A percentile compares a stretch with the other conserved stretches of the same genome.
phyloP scores from a whole-genome alignment of 2,329 filamentous ascomycete species.

The Penicillium thymicola region DNA sequence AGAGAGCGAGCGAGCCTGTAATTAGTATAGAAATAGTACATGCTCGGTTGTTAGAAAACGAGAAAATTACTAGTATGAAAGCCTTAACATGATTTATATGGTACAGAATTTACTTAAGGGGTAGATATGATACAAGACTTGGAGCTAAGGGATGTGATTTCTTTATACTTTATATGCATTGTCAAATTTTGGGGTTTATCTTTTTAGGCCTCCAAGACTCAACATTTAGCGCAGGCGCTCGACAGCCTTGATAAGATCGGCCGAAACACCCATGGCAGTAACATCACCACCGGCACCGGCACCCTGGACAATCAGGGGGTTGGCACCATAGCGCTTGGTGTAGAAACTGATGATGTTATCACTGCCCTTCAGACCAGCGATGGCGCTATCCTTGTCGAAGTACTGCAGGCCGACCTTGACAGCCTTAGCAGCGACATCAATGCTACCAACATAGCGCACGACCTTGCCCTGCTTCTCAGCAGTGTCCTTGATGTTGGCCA shows the following conservation, averaged over 20 bases:
- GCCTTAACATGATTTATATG: too few relatives aligned
- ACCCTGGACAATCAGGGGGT: constrained; percentile 91
- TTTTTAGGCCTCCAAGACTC: not conserved
- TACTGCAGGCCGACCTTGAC: constrained; percentile 92
- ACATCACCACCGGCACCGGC: constrained; percentile 92
- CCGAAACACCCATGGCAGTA: constrained; percentile 96
- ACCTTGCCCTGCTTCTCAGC: constrained; percentile 87
- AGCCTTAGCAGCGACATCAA: constrained; percentile 74
- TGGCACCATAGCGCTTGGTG: constrained; percentile 87
- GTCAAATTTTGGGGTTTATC: not conserved
- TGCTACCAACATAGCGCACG: constrained; percentile 87
- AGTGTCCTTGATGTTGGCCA: constrained; percentile 83
- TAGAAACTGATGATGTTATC: constrained; percentile 99
- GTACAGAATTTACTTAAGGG: too few relatives aligned
- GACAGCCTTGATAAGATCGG: constrained; percentile 85
- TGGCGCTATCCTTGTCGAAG: constrained; percentile 82
- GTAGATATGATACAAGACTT: not conserved
- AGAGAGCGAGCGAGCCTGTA: too few relatives aligned
- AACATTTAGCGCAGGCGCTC: constrained; percentile 58
- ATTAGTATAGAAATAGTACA: too few relatives aligned
- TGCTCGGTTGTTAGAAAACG: too few relatives aligned
- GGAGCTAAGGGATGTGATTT: not conserved
- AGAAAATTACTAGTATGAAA: too few relatives aligned
- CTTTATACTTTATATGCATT: not conserved
- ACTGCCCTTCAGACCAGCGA: constrained; percentile 91